phyloP scores from a whole-genome alignment of 2,329 filamentous ascomycete genomes.

The Colletotrichum theobromicola region DNA sequence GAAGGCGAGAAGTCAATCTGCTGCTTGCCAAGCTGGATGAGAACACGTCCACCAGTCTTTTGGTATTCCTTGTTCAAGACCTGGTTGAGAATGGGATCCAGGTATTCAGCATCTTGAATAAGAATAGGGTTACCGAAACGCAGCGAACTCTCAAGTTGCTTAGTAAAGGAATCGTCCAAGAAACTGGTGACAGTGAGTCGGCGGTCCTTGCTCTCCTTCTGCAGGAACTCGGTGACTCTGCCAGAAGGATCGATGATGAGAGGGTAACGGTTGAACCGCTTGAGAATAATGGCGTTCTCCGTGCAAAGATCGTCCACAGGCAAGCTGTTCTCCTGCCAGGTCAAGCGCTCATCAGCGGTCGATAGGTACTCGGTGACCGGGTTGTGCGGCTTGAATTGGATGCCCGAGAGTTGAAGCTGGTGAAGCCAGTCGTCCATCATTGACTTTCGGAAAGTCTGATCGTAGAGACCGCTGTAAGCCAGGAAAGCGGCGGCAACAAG shows the following conservation, averaged over 20 bases:
- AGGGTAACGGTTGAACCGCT: slow-evolving; percentile 97
- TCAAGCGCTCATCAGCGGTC: slow-evolving; percentile 90
- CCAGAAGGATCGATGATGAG: slow-evolving; percentile 98
- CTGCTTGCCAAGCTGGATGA: slow-evolving; percentile 98
- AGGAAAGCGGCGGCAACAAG: slow-evolving; percentile 96
- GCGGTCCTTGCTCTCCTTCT: slow-evolving; percentile 92
- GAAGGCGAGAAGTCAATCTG: slow-evolving; percentile 98
- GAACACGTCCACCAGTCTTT: slow-evolving; percentile 94
- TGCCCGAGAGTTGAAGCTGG: slow-evolving; percentile 90
- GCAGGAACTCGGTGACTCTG: slow-evolving; percentile 90
- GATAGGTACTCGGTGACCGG: slow-evolving; percentile 96
- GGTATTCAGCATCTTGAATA: slow-evolving; percentile 96
- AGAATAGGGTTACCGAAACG: slow-evolving; percentile 98
- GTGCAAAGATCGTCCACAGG: slow-evolving; percentile 98
- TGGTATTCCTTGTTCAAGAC: slow-evolving; percentile 99
- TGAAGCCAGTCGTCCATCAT: slow-evolving; percentile 99
- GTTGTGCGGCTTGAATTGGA: slow-evolving; percentile 91
- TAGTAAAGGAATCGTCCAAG: slow-evolving; percentile 96
- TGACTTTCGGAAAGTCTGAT: slow-evolving; percentile 95
- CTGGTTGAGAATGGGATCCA: slow-evolving; percentile 97
- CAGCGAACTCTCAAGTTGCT: slow-evolving; percentile 94
- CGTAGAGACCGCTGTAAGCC: slow-evolving; percentile 95
- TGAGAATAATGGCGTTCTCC: slow-evolving; percentile 96
- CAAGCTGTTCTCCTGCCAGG: slow-evolving; percentile 92
- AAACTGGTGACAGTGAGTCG: slow-evolving; percentile 97